Base-by-base conservation (phyloP, 129 eudicot species). In the Silybum marianum region DNA sequence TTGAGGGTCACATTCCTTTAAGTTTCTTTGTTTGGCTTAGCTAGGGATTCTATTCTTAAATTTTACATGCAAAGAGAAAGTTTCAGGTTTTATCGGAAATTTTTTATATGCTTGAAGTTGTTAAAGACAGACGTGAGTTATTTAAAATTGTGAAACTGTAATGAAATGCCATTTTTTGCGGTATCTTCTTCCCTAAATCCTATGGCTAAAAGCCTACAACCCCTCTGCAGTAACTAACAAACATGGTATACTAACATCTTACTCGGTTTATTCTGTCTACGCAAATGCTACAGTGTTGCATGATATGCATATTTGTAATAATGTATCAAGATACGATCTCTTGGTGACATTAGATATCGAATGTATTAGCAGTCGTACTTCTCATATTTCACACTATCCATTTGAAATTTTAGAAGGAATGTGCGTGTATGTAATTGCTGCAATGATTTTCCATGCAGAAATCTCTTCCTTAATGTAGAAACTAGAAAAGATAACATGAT, bases 291-390 rank as follows among this genome's bases (percentile, higher is more conserved):
- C 7, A 22, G 65, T 78, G 75, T 42, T 26, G 60, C 39, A 21
- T 26, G 69, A 51, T 71, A n/a, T 78, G 75, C 12, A 69, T 24
- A 18, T 54, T 22, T 28, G 63, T 36, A 3, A 42, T 80, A 51
- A 51, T 2, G 13, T 40, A 9, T 40, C 13, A 40, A 40, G 46
- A 40, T 40, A 40, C 13, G 48, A 40, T 40, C 71, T 54, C 14
- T 34, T 24, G 51, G 60, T 48, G 83, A 58, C 39, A 51, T 24
- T 28, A 12, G n/a, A 36, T 62, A 46, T 67, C 7, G 28, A 11
- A 78, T 22, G 74, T n/a, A 69, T 23, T 77, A 76, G 81, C 58
- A 44, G 63, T 4, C 36, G 18, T 39, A n/a, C 40, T 40, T 38
- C 18, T 67, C 44, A 42, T 69, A 78, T 68, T 68, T 67, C 19